These are phyloP conservation scores for Vicia sativa DNA, from an alignment of 306 rosid genomes.

Conservation along the genomic window DNA sequence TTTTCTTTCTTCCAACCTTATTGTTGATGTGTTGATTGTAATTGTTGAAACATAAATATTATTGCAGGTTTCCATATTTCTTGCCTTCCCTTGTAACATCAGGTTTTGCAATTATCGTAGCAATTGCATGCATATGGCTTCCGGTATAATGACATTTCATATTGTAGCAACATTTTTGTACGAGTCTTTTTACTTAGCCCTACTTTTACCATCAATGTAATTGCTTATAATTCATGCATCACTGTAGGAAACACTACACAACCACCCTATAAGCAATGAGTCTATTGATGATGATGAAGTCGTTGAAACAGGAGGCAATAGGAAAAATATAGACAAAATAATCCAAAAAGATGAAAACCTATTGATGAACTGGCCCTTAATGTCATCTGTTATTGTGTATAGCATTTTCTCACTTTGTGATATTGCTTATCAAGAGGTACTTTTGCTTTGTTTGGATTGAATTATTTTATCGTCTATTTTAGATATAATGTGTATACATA, in stretches of 20 bases:
- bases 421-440: conserved; percentile 83
- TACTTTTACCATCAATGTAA: too few relatives aligned
- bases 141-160: conserved; percentile 34
- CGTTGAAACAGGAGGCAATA: conserved; percentile 48
- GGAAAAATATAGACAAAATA: conserved; percentile 24
- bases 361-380: conserved; percentile 74
- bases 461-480: too few relatives aligned
- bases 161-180: background rate
- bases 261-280: conserved; percentile 37
- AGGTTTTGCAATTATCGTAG: conserved; percentile 31
- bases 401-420: conserved; percentile 77
- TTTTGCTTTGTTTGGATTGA: too few relatives aligned
- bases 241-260: conserved; percentile 81
- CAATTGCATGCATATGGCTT: conserved; percentile 52
- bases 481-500: background rate
- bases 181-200: too few relatives aligned
- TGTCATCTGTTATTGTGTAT: conserved; percentile 71
- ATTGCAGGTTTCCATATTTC: conserved; percentile 36
- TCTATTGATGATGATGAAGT: conserved; percentile 42
- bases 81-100: conserved; percentile 29
- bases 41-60: conserved; percentile 13
- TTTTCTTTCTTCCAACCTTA: background rate
- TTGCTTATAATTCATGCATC: background rate
- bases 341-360: conserved; percentile 48
- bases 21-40: background rate